phyloP scores from a whole-genome alignment of 306 rosid genomes.

The Pyrus betulifolia region DNA sequence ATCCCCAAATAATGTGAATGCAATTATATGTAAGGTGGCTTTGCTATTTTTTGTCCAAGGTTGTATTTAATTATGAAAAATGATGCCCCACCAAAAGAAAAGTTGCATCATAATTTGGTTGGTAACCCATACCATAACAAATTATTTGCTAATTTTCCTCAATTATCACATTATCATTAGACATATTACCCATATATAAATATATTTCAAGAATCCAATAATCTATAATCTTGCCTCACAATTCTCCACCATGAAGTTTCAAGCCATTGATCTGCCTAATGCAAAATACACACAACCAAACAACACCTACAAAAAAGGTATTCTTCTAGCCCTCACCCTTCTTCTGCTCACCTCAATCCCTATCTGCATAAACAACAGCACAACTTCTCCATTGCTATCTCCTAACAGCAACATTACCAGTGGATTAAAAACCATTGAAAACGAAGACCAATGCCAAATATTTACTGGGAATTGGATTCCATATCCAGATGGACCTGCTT shows the following conservation, averaged over 20 bases:
- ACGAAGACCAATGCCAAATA: constrained; percentile 37
- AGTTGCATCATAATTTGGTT: constrained; percentile 9
- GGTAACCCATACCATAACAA: constrained; percentile 5
- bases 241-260: constrained; percentile 38
- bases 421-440: constrained; percentile 6
- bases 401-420: constrained; percentile 8
- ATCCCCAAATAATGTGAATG: not conserved
- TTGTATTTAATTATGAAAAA: constrained; percentile 8
- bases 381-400: constrained; percentile 21
- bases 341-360: constrained; percentile 22
- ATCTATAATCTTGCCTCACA: constrained; percentile 13
- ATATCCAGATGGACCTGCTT: constrained; percentile 31
- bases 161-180: not conserved
- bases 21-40: not conserved
- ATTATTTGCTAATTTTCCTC: not conserved
- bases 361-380: constrained; percentile 25
- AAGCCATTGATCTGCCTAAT: constrained; percentile 24
- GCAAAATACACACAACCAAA: constrained; percentile 32
- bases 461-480: constrained; percentile 75
- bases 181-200: not conserved
- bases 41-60: not conserved
- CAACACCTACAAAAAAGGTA: constrained; percentile 3
- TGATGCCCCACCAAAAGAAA: constrained; percentile 12
- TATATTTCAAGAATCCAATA: not conserved
- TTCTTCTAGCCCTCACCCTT: constrained; percentile 16